Percentiles rank a stretch among this genome's conserved stretches.
Conservation (phyloP, 108 stramenopile species). For the Halocafeteria seosinensis region DNA sequence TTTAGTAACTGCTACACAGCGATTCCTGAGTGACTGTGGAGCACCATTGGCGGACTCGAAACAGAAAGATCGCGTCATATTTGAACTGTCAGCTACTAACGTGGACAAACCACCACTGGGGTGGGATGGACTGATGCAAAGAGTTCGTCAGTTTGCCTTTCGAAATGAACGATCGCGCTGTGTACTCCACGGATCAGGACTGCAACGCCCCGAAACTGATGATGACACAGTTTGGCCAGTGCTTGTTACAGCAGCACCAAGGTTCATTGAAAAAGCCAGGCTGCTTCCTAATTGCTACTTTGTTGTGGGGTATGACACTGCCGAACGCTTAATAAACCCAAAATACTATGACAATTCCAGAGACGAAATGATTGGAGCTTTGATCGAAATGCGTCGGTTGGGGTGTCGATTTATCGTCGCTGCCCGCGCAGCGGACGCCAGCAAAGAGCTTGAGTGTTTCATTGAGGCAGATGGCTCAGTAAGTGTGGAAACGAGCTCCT, state of each 20-base stretch:
- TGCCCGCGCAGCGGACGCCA: neutral
- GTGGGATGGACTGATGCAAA: constrained; percentile 27
- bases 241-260: neutral
- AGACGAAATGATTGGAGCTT: constrained; percentile 2
- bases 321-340: constrained; percentile 59
- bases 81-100: constrained; percentile 58
- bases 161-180: neutral
- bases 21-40: neutral
- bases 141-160: constrained; percentile 37
- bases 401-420: constrained; percentile 10
- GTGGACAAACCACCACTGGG: constrained; percentile 62
- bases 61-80: constrained; percentile 27
- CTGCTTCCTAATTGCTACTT: constrained; percentile 24
- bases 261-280: constrained; percentile 1
- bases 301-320: constrained; percentile 65
- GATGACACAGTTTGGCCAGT: constrained; percentile 33
- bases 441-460: no score
- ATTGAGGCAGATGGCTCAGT: no score
- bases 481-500: no score
- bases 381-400: neutral
- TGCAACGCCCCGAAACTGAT: neutral
- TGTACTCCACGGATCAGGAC: neutral
- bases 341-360: constrained; percentile 48
- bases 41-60: neutral
- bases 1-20: constrained; percentile 46